Percentiles rank a stretch among this genome's conserved stretches.
phyloP scores from a whole-genome alignment of 495 filamentous ascomycete genomes.

The Corynascus novoguineensis region DNA sequence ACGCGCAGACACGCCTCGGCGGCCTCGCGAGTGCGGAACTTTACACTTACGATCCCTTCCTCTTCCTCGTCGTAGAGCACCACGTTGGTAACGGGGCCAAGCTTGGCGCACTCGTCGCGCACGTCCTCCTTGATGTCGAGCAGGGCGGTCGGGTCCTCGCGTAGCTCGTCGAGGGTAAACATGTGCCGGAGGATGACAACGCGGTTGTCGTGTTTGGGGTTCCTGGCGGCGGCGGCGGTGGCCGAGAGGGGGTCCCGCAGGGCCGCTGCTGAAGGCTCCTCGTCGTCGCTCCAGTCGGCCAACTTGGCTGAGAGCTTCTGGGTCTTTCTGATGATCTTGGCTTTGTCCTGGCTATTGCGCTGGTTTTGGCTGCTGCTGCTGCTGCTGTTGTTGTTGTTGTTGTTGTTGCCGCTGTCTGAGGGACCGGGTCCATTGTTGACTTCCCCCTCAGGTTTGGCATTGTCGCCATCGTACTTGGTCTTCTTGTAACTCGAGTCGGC shows the following conservation, averaged over 20 bases:
- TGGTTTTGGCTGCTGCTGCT: neutral
- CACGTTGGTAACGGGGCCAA: slow-evolving; percentile 86
- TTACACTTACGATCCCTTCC: slow-evolving; percentile 82
- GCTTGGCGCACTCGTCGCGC: slow-evolving; percentile 78
- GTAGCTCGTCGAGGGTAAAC: slow-evolving; percentile 84
- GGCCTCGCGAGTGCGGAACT: slow-evolving; percentile 62
- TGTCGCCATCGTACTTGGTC: slow-evolving; percentile 38
- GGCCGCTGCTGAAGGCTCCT: slow-evolving; percentile 50
- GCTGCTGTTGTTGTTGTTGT: slow-evolving; percentile 15
- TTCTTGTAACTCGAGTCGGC: slow-evolving; percentile 90
- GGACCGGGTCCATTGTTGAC: no score
- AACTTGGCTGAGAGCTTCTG: slow-evolving; percentile 85
- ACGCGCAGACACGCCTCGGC: slow-evolving; percentile 66
- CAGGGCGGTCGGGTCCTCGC: slow-evolving; percentile 75
- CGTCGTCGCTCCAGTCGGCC: slow-evolving; percentile 91
- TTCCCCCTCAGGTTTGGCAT: slow-evolving; percentile 34
- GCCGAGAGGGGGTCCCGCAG: slow-evolving; percentile 14
- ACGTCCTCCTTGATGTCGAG: slow-evolving; percentile 94
- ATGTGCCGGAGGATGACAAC: slow-evolving; percentile 86
- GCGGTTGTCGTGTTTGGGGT: slow-evolving; percentile 63
- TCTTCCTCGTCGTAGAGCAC: slow-evolving; percentile 81
- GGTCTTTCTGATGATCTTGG: slow-evolving; percentile 80
- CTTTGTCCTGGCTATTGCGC: slow-evolving; percentile 10
- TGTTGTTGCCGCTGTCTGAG: slow-evolving; percentile 30
- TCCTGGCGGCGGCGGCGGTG: slow-evolving; percentile 19